Percentiles rank a stretch among this genome's conserved stretches.
These are phyloP conservation scores for Gymnopilus junonius DNA, from an alignment of 768 basidiomycete species.

Conservation along the genomic window DNA sequence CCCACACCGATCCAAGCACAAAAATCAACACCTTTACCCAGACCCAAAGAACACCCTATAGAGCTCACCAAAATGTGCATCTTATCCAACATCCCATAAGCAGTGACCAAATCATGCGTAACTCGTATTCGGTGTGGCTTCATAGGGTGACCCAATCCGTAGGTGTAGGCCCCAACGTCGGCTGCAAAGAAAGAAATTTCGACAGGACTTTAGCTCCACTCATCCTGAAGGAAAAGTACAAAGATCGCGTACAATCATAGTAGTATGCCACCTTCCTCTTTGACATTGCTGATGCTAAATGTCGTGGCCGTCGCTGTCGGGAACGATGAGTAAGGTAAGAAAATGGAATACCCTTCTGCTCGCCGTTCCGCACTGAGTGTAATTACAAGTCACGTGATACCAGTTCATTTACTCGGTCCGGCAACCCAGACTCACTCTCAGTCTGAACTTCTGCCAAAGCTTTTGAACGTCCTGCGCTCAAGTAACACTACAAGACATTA, in stretches of 20 bases:
- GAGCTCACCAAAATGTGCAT: constrained; percentile 87
- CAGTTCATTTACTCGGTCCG: not conserved
- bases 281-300: constrained; percentile 50
- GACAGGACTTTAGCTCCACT: not conserved
- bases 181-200: constrained; percentile 38
- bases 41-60: not conserved
- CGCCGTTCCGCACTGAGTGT: not conserved
- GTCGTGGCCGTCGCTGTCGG: not conserved
- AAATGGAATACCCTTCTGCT: not conserved
- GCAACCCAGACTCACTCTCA: not conserved
- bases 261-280: constrained; percentile 80
- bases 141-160: constrained; percentile 91
- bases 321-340: not conserved
- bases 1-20: not conserved
- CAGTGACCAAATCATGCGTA: constrained; percentile 88
- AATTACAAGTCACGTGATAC: not conserved
- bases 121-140: constrained; percentile 96
- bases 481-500: not conserved
- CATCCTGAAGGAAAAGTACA: not conserved
- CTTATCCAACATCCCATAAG: constrained; percentile 92
- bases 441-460: no score
- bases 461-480: not conserved
- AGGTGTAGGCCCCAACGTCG: constrained; percentile 76
- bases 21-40: not conserved
- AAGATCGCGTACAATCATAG: constrained; percentile 62